These are phyloP conservation scores for Cyberlindnera samutprakarnensis DNA, from an alignment of 805 yeast species.

Conservation along the genomic window DNA sequence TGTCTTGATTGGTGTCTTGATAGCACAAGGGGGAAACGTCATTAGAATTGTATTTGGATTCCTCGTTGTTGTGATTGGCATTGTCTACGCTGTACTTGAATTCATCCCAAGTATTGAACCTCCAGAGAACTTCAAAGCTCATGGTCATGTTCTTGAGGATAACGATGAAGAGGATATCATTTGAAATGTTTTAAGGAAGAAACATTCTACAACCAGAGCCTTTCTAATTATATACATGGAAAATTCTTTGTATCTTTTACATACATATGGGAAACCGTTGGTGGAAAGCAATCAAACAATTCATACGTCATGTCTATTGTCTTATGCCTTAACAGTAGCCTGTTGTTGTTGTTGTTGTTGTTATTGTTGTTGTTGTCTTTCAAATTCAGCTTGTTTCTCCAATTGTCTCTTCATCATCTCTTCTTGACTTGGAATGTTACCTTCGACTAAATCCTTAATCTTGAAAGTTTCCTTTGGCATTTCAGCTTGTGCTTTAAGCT, in stretches of 20 bases:
- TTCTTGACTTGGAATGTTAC: slow-evolving; percentile 74
- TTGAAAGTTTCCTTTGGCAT: slow-evolving; percentile 80
- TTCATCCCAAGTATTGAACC: slow-evolving; percentile 68
- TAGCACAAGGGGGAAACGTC: slow-evolving; percentile 45
- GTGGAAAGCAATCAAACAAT: no score
- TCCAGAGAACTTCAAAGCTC: slow-evolving; percentile 73
- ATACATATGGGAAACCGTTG: no score
- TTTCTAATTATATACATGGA: no score
- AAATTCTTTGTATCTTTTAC: no score
- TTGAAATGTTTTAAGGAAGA: slow-evolving; percentile 1
- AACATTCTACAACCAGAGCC: no score
- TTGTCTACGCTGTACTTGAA: slow-evolving; percentile 53
- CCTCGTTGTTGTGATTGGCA: slow-evolving; percentile 52
- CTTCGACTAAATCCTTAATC: slow-evolving; percentile 76
- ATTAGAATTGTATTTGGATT: slow-evolving; percentile 53
- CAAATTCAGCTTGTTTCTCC: slow-evolving; percentile 33
- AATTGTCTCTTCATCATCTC: slow-evolving; percentile 40
- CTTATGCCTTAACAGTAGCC: no score
- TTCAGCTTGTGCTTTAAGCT: slow-evolving; percentile 56
- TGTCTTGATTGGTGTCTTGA: slow-evolving; percentile 39
- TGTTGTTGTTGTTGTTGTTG: no score
- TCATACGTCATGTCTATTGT: no score
- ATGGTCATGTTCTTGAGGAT: slow-evolving; percentile 30
- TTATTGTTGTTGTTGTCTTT: slow-evolving; percentile 20
- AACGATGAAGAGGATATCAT: slow-evolving; percentile 30